Conservation (phyloP, 305 asterid genomes). For the Rubia occidens region DNA sequence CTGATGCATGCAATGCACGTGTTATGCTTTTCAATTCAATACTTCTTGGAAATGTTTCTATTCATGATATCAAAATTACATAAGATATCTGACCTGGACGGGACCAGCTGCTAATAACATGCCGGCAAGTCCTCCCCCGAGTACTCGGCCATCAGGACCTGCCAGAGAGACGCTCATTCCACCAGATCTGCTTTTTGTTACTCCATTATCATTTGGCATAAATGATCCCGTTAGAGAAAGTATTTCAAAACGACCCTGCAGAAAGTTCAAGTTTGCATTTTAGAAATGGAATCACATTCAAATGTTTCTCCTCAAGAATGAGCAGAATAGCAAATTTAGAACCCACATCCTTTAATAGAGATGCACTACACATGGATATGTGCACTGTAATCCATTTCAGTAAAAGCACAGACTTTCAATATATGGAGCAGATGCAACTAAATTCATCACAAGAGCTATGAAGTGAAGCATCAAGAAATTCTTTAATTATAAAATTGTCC, state of each 20-base stretch:
- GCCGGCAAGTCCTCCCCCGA: slow-evolving; percentile 96
- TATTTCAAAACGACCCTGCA: slow-evolving; percentile 81
- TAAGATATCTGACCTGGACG: slow-evolving; percentile 52
- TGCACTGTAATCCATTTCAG: background rate
- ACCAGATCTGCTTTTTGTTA: slow-evolving; percentile 76
- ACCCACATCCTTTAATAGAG: background rate
- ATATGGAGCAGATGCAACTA: background rate
- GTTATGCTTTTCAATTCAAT: slow-evolving; percentile 9
- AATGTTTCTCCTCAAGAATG: background rate
- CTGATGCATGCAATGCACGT: slow-evolving; percentile 33
- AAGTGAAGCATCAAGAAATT: background rate
- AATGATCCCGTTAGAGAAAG: slow-evolving; percentile 77
- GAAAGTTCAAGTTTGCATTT: slow-evolving; percentile 9
- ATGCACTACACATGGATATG: background rate
- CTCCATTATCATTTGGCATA: slow-evolving; percentile 69
- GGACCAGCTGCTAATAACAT: slow-evolving; percentile 80
- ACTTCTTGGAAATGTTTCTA: background rate
- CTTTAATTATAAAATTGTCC: background rate
- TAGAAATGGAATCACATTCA: slow-evolving; percentile 7
- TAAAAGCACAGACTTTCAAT: background rate
- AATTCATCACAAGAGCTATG: background rate
- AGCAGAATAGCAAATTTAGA: background rate
- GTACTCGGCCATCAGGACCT: slow-evolving; percentile 87
- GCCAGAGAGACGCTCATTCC: slow-evolving; percentile 87
- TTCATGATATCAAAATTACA: background rate